Conservation (phyloP, 2,329 filamentous ascomycete species). For the Pseudogymnoascus sp. region DNA sequence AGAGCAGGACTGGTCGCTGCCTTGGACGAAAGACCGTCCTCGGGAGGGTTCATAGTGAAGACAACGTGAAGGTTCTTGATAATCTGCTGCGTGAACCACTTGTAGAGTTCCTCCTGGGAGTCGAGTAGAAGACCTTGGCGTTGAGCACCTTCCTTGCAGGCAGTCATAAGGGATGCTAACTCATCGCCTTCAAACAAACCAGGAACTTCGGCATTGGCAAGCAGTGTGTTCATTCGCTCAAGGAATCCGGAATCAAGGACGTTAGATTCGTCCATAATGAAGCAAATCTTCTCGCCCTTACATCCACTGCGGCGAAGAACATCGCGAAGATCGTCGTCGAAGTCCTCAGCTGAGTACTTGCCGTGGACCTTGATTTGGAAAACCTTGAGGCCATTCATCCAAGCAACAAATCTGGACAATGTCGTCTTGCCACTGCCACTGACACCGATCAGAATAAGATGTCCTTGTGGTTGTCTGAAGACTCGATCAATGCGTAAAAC, state of each 20-base stretch:
- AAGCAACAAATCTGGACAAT: constrained; percentile 92
- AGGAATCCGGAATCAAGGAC: constrained; percentile 97
- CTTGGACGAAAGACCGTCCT: constrained; percentile 89
- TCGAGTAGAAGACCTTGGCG: constrained; percentile 90
- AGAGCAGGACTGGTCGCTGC: constrained; percentile 94
- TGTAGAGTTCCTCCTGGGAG: constrained; percentile 98
- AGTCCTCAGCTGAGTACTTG: constrained; percentile 96
- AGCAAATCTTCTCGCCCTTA: constrained; percentile 99
- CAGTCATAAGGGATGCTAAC: constrained; percentile 96
- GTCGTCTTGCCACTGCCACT: constrained; percentile 99
- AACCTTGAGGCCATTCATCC: constrained; percentile 99
- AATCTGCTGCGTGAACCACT: constrained; percentile 99
- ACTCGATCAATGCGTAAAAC: constrained; percentile 97
- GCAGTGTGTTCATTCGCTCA: constrained; percentile 96
- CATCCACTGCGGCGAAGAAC: constrained; percentile 90
- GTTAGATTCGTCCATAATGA: constrained; percentile 99
- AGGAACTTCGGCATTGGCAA: constrained; percentile 98
- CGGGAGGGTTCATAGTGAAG: constrained; percentile 99
- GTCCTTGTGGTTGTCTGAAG: constrained; percentile 94
- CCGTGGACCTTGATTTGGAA: constrained; percentile 99
- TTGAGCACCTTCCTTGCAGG: constrained; percentile 96
- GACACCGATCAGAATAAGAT: constrained; percentile 96
- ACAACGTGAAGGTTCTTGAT: constrained; percentile 98
- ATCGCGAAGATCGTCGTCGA: constrained; percentile 92
- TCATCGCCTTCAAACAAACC: constrained; percentile 99